Base-by-base conservation (phyloP, 2,329 filamentous ascomycete species). In the Plenodomus lindquistii region DNA sequence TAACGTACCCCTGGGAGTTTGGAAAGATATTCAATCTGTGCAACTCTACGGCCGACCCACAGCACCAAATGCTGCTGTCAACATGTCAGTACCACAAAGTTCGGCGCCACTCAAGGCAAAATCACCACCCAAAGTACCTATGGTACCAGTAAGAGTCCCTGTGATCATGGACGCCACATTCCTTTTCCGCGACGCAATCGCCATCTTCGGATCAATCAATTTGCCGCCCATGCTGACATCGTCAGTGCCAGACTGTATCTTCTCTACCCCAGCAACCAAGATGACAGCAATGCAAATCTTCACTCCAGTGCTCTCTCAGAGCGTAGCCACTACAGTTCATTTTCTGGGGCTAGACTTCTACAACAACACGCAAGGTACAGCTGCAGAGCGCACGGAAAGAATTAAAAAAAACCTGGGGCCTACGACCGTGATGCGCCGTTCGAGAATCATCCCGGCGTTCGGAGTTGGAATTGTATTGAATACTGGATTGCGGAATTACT, bases 1-100 rank as follows among this genome's bases (percentile, higher is more conserved):
- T 24, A 67, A 68, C 37, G 58, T 67, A 9, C 63, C 65, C 1
- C 40, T 65, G 6, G 60, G 61, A 13, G 55, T 67, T 8, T 63
- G 58, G 57, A 66, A 68, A 47, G 63, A 69, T 40, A 50, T 69
- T 29, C 55, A 54, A 20, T 68, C 68, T 37, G 63, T 67, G 8
- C 64, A 62, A 40, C 44, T 60, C 29, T 68, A 60, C 38, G 62
- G 62, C 20, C 46, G 47, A 18, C 38, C 38, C 4, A 43, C 44
- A 20, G 38, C 41, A 16, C 44, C 42, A 36, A 45, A 29, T 6
- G 37, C 22, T 20, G 34, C 38, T 15, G 11, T 42, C 11, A 38
- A 42, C 27, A 44, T 35, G 2, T 42, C 44, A 18, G 13, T 16
- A n/a, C 22, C 7, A 5, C 17, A 18, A 4, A 49, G 40, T 10